These are phyloP conservation scores for Ogataea ganodermae DNA, from an alignment of 805 yeast genomes.

Conservation along the genomic window DNA sequence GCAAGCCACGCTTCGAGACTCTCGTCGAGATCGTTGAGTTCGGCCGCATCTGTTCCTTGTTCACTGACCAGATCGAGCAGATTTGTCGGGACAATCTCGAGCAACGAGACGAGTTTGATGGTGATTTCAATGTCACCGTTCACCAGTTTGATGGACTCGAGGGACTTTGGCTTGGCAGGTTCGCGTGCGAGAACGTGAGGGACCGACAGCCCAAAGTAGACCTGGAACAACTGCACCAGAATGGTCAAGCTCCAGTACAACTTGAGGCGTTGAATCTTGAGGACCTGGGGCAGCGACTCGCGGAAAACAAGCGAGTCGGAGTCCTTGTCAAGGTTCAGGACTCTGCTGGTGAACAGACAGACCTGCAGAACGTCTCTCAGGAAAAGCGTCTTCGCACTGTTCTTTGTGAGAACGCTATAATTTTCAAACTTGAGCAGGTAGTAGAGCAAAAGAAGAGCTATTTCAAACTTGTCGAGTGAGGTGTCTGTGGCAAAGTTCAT, in stretches of 20 bases:
- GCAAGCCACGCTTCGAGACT: conserved; percentile 31
- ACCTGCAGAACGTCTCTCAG: conserved; percentile 50
- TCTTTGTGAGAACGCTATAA: conserved; percentile 30
- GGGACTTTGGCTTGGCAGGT: conserved; percentile 33
- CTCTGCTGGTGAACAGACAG: conserved; percentile 39
- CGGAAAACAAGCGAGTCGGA: conserved; percentile 13
- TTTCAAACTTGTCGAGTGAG: conserved; percentile 50
- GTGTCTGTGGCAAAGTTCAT: conserved; percentile 48
- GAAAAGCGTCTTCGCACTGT: conserved; percentile 27
- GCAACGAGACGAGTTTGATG: conserved; percentile 34
- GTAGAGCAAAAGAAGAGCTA: conserved; percentile 49
- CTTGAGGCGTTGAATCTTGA: conserved; percentile 38
- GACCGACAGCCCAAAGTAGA: conserved; percentile 30
- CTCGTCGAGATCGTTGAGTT: conserved; percentile 24
- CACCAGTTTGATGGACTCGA: conserved; percentile 37
- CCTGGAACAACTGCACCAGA: conserved; percentile 33
- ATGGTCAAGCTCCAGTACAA: conserved; percentile 46
- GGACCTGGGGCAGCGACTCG: conserved; percentile 20
- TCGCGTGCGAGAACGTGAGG: conserved; percentile 14
- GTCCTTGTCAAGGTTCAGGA: conserved; percentile 44
- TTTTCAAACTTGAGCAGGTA: conserved; percentile 45
- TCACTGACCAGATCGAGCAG: conserved; percentile 26
- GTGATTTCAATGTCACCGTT: conserved; percentile 38
- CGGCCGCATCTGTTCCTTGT: conserved; percentile 12
- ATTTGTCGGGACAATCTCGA: conserved; percentile 35